These are phyloP conservation scores for Venturia nashicola DNA, from an alignment of 2,329 filamentous ascomycete species.

Conservation along the genomic window DNA sequence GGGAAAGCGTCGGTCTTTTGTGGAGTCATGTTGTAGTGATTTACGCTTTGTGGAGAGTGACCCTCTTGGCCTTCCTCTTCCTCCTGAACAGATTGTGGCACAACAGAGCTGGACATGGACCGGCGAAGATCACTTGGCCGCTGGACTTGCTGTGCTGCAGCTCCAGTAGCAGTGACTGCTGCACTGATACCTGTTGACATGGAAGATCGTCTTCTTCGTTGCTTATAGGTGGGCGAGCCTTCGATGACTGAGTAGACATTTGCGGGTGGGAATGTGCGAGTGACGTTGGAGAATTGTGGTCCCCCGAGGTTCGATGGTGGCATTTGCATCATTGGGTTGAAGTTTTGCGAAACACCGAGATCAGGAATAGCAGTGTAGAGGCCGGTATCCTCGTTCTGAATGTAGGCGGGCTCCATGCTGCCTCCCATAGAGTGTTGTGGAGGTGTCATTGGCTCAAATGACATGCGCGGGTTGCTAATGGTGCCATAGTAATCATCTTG, in stretches of 20 bases:
- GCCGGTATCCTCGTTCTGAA: constrained; percentile 94
- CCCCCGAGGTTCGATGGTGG: constrained; percentile 71
- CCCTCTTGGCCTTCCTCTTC: constrained; percentile 65
- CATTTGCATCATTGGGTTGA: constrained; percentile 84
- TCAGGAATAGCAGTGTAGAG: constrained; percentile 93
- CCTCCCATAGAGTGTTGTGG: constrained; percentile 79
- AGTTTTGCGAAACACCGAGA: constrained; percentile 59
- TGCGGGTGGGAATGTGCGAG: constrained; percentile 53
- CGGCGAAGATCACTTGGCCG: constrained; percentile 81
- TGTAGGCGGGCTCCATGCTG: constrained; percentile 83
- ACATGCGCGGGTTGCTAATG: constrained; percentile 85
- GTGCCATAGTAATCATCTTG: constrained; percentile 98
- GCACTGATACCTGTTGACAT: constrained; percentile 71
- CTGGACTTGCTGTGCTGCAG: constrained; percentile 47
- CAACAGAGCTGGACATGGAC: constrained; percentile 79
- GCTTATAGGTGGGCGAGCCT: constrained; percentile 97
- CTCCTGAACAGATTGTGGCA: constrained; percentile 55
- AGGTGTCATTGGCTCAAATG: constrained; percentile 92
- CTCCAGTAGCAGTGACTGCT: constrained; percentile 45
- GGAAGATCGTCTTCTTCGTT: constrained; percentile 83
- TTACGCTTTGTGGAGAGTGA: constrained; percentile 20
- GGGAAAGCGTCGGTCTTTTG: constrained; percentile 65
- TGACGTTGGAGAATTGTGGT: constrained; percentile 63
- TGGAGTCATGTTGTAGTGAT: constrained; percentile 47
- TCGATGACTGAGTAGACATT: constrained; percentile 95